These are phyloP conservation scores for Cinchona pubescens DNA, from an alignment of 257 asterid species.

Conservation along the genomic window DNA sequence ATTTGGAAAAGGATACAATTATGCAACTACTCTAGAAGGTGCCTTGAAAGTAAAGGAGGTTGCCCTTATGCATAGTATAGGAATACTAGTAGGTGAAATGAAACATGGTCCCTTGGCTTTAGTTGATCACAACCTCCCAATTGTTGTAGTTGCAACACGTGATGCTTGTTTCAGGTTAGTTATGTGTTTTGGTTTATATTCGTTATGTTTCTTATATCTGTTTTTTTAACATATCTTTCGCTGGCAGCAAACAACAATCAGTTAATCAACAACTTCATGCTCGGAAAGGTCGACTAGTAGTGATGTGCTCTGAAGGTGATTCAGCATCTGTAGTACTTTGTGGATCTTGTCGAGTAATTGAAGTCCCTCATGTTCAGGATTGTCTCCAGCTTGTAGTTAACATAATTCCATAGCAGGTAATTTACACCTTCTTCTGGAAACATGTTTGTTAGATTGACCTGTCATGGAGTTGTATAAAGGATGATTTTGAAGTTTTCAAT, in stretches of 20 bases:
- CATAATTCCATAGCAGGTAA: too few species aligned
- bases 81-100: conserved; percentile 99
- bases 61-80: conserved; percentile 98
- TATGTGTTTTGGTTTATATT: not conserved
- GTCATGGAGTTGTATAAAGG: too few species aligned
- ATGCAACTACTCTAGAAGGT: conserved; percentile 94
- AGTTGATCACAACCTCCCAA: conserved; percentile 92
- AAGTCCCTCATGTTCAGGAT: conserved; percentile 83
- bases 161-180: conserved; percentile 91
- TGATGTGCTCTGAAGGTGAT: conserved; percentile 89
- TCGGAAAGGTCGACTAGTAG: conserved; percentile 89
- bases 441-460: too few species aligned
- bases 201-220: not conserved
- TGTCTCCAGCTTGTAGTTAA: too few species aligned
- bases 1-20: conserved; percentile 94
- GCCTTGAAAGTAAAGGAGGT: conserved; percentile 99
- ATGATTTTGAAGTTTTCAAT: too few species aligned
- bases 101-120: conserved; percentile 97
- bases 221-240: not conserved
- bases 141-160: conserved; percentile 88
- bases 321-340: conserved; percentile 70
- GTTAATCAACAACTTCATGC: conserved; percentile 99
- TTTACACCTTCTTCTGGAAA: too few species aligned
- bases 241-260: conserved; percentile 86
- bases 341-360: conserved; percentile 87